A percentile compares a stretch with the other conserved stretches of the same genome.
phyloP scores from a whole-genome alignment of 352 stramenopile genomes.

The Phytophthora lateralis region DNA sequence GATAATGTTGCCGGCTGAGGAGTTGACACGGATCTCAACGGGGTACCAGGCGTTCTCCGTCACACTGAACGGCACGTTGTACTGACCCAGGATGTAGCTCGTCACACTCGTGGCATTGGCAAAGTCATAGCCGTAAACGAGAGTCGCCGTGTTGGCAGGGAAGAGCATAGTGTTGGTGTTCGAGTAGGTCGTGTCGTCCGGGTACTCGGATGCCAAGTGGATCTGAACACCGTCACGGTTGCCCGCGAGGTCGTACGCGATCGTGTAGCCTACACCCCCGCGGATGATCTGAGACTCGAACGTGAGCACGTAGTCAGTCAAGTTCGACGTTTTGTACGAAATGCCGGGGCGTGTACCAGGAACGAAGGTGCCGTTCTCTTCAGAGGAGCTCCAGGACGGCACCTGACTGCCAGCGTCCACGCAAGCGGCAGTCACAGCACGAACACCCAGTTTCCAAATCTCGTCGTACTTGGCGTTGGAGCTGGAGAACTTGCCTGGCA shows the following conservation, averaged over 20 bases:
- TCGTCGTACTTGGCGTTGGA: slow-evolving; percentile 41
- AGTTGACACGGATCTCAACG: slow-evolving; percentile 74
- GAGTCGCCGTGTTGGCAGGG: slow-evolving; percentile 32
- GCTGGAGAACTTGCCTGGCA: slow-evolving; percentile 37
- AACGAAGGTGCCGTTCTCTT: slow-evolving; percentile 42
- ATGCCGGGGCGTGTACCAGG: slow-evolving; percentile 31
- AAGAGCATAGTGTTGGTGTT: slow-evolving; percentile 42
- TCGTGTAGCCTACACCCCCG: slow-evolving; percentile 23
- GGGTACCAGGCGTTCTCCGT: slow-evolving; percentile 72
- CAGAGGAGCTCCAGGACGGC: slow-evolving; percentile 29
- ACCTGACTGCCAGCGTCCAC: slow-evolving; percentile 32
- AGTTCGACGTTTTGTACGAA: slow-evolving; percentile 37
- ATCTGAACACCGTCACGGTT: slow-evolving; percentile 42
- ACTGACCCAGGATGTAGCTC: slow-evolving; percentile 39
- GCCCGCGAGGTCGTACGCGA: slow-evolving; percentile 36
- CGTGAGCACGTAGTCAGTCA: slow-evolving; percentile 36
- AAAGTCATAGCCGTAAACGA: slow-evolving; percentile 38
- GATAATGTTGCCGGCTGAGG: slow-evolving; percentile 42
- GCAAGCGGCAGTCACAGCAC: slow-evolving; percentile 35
- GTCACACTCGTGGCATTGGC: slow-evolving; percentile 36
- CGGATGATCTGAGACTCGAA: slow-evolving; percentile 40
- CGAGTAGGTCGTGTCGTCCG: slow-evolving; percentile 28
- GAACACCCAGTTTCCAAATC: slow-evolving; percentile 36
- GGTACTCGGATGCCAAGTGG: slow-evolving; percentile 41
- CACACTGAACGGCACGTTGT: slow-evolving; percentile 63